Conservation (phyloP, 139 green algal species). For the Coelastrella sp. region DNA sequence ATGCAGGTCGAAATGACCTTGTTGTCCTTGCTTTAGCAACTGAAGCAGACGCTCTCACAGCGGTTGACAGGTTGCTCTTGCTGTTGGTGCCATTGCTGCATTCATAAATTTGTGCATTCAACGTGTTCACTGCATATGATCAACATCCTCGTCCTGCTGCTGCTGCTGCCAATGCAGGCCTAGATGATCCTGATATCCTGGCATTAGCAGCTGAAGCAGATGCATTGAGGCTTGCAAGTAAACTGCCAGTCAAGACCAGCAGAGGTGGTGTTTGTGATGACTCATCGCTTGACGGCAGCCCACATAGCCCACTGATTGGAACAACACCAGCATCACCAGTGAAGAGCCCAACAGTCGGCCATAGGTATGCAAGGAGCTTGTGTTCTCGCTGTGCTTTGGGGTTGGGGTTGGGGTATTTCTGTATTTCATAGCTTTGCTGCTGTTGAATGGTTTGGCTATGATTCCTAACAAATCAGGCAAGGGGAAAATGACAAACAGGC, state of each 20-base stretch:
- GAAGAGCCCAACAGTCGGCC: background rate
- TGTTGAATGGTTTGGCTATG: no score
- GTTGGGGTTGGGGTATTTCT: no score
- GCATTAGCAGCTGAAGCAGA: background rate
- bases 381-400: no score
- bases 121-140: background rate
- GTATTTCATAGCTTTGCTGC: no score
- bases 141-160: background rate
- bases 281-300: background rate
- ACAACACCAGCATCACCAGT: background rate
- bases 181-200: constrained; percentile 26
- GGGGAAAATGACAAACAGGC: no score
- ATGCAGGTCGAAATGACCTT: no score
- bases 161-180: constrained; percentile 12
- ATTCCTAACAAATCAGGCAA: no score
- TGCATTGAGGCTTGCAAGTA: background rate
- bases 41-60: no score
- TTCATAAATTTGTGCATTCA: background rate
- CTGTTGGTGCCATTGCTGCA: background rate
- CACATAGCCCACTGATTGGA: background rate
- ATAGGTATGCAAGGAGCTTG: background rate
- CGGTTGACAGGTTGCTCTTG: background rate
- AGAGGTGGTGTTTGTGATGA: background rate
- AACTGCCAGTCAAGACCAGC: background rate
- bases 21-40: no score